Base-by-base conservation (phyloP, 306 rosid genomes). In the Trichosanthes cucumerina region DNA sequence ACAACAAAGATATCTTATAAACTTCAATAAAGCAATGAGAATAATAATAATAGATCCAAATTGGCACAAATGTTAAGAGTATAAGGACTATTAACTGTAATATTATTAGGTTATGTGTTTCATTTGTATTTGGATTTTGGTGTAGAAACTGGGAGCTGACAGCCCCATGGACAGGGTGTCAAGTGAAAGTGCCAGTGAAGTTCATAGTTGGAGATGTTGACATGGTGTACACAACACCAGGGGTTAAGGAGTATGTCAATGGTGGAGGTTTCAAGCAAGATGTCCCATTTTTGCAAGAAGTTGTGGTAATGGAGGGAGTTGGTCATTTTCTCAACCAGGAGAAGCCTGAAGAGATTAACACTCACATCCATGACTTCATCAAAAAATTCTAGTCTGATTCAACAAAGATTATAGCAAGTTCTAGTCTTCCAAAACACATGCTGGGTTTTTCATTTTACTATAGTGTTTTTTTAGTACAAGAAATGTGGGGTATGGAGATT, bases 111-210 rank as follows among this genome's bases (percentile, higher is more conserved):
- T 47, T 13, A 4, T 14, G 53, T 47, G 53, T 15, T 49, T 49
- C n/a, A 49, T 58, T 47, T 49, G 6, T 44, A 59, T 24, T 5
- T 60, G 49, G 28, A 46, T 47, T 83, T 9, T 58, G 69, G 6
- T 75, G 88, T 77, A 92, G 96, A 54, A 92, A 81, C 70, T 90
- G 97, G 96, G 93, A 92, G 82, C 88, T 89, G 4, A 86, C 89
- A 26, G 91, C 92, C 33, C 81, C 96, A 0, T 93, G 96, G 94
- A 86, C 79, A 7, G 88, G 88, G 59, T 85, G 84, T 44, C 54
- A 87, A 81, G 79, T 93, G 3, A 86, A 84, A 73, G 90, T 91
- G 33, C 93, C 94, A 2, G 92, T 84, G 1, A 89, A 91, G 89
- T 89, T 84, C 47, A 85, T 93, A 6, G 91, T 89, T 69, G 96